Conservation (phyloP, 495 filamentous ascomycete genomes). For the Tuber umbilicatum region DNA sequence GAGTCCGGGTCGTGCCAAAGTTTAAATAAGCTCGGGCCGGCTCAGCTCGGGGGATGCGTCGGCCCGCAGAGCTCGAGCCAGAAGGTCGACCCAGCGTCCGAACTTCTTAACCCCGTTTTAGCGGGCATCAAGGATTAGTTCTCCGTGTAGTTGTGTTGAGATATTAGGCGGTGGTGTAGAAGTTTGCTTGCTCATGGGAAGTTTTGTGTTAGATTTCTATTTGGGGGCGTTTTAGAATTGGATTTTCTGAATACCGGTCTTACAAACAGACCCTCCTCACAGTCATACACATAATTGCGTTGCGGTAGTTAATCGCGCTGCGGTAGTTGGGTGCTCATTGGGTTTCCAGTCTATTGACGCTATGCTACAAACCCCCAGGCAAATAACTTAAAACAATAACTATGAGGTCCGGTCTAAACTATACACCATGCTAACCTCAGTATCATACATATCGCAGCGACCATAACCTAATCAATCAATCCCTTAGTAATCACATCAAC, state of each 20-base stretch:
- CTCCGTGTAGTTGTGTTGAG: not conserved
- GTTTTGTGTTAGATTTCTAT: not conserved
- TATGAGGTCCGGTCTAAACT: no score
- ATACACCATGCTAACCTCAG: not conserved
- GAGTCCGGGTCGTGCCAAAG: no score
- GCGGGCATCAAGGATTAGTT: not conserved
- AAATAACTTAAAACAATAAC: no score
- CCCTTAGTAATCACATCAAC: slow-evolving; percentile 43
- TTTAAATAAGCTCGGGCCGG: no score
- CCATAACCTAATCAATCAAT: slow-evolving; percentile 5
- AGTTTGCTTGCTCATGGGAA: not conserved
- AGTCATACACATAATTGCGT: not conserved
- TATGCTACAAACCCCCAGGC: not conserved
- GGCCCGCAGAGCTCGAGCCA: no score
- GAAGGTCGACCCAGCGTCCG: no score
- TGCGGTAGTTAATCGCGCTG: not conserved
- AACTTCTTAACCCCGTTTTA: not conserved
- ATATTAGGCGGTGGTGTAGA: not conserved
- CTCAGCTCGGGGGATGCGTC: no score
- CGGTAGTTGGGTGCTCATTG: not conserved
- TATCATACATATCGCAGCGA: not conserved
- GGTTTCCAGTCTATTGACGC: not conserved
- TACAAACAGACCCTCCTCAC: not conserved
- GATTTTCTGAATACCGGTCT: not conserved
- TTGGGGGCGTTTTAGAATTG: not conserved